Base-by-base conservation (phyloP, 106 monocot species). In the Phalaenopsis equestris region DNA sequence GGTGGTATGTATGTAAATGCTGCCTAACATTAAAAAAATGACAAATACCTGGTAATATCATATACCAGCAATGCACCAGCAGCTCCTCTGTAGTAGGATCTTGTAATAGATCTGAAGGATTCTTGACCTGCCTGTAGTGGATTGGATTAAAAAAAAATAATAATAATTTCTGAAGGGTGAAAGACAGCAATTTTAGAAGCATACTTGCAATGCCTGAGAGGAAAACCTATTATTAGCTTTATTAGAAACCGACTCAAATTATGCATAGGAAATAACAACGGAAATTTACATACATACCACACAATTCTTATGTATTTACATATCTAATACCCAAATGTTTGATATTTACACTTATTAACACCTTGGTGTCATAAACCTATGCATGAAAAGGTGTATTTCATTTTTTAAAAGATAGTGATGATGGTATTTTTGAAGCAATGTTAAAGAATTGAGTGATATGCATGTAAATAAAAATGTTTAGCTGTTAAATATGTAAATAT, bases 81-180 rank as follows among this genome's bases (percentile, higher is more conserved):
- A 55, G 88, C 88, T 5, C 89, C 89, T 79, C 89, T 84, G 64
- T 89, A 89, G 74, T 89, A 89, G 56, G 86, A 89, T 75, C 89
- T 86, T 42, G 89, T 89, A 41, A 89, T 89, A 8, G 89, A 89
- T 73, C 89, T 84, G 82, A 89, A 89, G 8, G 86, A 86, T 82
- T 82, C 89, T 73, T 86, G 89, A 8, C 89, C 86, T 14, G 87
- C 85, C 83, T 89, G 85, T 17, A 55, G 58, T 39, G 11, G 76
- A 41, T 10, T 4, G 39, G 38, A 39, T 38, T 38, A 39, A 8
- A 21, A 67, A 24, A 8, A 67, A 30, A 45, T 43, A 30, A 67
- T n/a, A 24, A 30, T 30, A 3, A 52, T 6, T 64, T 64, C 24
- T 64, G 1, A 64, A 64, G n/a, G 7, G 64, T 21, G 23, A 8